A percentile compares a stretch with the other conserved stretches of the same genome.
Conservation (phyloP, 108 stramenopile genomes). For the Conticribra weissflogii region DNA sequence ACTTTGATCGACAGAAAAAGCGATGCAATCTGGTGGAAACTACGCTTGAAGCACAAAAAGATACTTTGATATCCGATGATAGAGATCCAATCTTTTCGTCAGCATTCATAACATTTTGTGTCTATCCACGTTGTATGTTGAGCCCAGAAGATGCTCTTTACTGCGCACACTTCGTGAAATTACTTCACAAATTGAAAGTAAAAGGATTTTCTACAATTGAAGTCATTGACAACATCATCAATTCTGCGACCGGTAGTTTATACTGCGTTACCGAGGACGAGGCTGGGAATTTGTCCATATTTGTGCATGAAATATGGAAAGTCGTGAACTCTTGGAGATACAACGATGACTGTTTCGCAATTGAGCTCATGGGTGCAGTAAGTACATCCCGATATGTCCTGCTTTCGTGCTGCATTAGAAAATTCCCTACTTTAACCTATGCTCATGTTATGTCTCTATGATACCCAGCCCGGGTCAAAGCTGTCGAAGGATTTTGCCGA, state of each 20-base stretch:
- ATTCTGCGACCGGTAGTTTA: constrained; percentile 61
- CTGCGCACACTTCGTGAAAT: constrained; percentile 72
- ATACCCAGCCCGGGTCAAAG: constrained; percentile 42
- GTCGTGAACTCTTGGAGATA: constrained; percentile 79
- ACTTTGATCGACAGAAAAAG: constrained; percentile 68
- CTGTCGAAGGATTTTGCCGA: constrained; percentile 41
- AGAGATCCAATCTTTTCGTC: constrained; percentile 37
- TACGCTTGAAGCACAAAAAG: constrained; percentile 51
- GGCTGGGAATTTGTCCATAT: constrained; percentile 78
- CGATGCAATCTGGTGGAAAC: constrained; percentile 54
- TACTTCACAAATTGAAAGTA: constrained; percentile 77
- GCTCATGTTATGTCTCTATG: no score
- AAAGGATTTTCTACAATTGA: constrained; percentile 81
- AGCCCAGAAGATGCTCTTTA: constrained; percentile 90
- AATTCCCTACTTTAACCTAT: no score
- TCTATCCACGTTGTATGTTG: constrained; percentile 71
- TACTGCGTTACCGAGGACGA: constrained; percentile 89
- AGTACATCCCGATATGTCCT: no score
- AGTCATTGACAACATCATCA: constrained; percentile 69
- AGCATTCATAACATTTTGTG: constrained; percentile 71
- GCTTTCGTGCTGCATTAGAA: no score
- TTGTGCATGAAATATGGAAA: constrained; percentile 79
- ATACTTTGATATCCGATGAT: constrained; percentile 40
- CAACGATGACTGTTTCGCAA: constrained; percentile 72
- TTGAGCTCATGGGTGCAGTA: constrained; percentile 66